Evolutionary conservation across 2,329 filamentous ascomycete species (phyloP).

Genomic region (Fusarium sp.): DNA sequence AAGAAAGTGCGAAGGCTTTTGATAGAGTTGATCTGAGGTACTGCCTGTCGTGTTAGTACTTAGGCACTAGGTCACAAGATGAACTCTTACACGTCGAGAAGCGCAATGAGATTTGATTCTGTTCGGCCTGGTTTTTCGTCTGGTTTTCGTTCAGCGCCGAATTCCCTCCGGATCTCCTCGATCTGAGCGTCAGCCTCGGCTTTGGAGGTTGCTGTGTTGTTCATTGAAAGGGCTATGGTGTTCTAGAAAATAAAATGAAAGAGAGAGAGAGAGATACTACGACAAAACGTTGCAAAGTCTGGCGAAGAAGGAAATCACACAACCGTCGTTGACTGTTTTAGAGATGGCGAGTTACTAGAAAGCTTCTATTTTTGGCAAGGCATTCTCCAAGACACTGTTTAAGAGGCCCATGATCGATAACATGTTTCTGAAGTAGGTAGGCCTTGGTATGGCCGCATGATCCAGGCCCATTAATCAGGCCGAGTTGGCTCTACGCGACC

Average conservation of each 20-base stretch:
- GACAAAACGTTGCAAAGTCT: background rate
- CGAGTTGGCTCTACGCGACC: background rate
- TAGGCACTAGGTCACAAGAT: background rate
- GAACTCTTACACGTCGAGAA: too few relatives aligned
- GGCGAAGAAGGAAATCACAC: background rate
- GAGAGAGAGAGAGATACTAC: background rate
- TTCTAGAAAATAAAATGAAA: too few relatives aligned
- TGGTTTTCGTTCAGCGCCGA: too few relatives aligned
- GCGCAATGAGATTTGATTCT: too few relatives aligned
- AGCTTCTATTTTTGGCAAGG: background rate
- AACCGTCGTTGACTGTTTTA: background rate
- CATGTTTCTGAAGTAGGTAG: background rate
- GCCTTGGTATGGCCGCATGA: background rate
- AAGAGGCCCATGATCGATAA: background rate
- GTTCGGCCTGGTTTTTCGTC: too few relatives aligned
- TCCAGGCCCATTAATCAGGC: background rate
- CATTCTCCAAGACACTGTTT: background rate
- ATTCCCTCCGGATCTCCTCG: too few relatives aligned
- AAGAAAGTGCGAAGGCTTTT: background rate
- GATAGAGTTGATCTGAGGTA: background rate
- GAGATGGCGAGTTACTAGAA: rapidly evolving
- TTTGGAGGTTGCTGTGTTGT: background rate
- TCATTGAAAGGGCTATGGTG: background rate
- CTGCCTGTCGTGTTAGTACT: background rate
- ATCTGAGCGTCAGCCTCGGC: too few relatives aligned